A percentile compares a stretch with the other conserved stretches of the same genome.
These are phyloP conservation scores for Fusarium sp. DNA, from an alignment of 2,329 filamentous ascomycete genomes.

Conservation along the genomic window DNA sequence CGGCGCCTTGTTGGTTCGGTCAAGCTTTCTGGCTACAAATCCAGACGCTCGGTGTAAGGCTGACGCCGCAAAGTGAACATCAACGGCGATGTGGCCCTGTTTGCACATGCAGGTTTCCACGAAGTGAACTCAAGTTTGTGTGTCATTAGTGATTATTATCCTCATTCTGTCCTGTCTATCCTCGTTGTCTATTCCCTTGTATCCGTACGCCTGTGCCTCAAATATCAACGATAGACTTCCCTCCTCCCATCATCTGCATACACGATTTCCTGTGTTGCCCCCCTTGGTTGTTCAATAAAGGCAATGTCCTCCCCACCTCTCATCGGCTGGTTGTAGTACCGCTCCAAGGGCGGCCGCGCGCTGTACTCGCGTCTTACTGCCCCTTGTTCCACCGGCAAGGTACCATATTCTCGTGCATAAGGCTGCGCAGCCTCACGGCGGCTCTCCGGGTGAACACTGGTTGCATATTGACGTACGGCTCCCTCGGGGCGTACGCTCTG, in stretches of 20 bases:
- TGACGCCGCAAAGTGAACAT: background rate
- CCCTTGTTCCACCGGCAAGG: conserved; percentile 41
- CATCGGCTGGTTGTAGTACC: conserved; percentile 56
- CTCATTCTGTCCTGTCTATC: background rate
- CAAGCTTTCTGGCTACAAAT: background rate
- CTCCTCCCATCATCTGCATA: conserved; percentile 58
- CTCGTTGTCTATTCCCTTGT: background rate
- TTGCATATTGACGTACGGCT: conserved; percentile 44
- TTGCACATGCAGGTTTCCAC: background rate
- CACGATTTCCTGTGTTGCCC: conserved; percentile 56
- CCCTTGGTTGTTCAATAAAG: conserved; percentile 59
- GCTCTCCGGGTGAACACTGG: conserved; percentile 44
- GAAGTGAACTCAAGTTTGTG: background rate
- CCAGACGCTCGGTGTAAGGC: background rate
- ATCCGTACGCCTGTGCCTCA: background rate
- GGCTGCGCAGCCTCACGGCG: conserved; percentile 47
- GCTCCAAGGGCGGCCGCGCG: conserved; percentile 57
- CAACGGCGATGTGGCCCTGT: background rate
- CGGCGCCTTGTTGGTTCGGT: background rate
- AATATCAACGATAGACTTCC: conserved; percentile 50
- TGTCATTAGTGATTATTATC: conserved; percentile 8
- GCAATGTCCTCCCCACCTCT: conserved; percentile 54
- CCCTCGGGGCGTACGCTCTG: conserved; percentile 57
- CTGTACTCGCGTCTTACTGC: conserved; percentile 52
- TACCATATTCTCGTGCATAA: conserved; percentile 48